Base-by-base conservation (phyloP, 2,329 filamentous ascomycete species). In the Ophiocordyceps robertsii region DNA sequence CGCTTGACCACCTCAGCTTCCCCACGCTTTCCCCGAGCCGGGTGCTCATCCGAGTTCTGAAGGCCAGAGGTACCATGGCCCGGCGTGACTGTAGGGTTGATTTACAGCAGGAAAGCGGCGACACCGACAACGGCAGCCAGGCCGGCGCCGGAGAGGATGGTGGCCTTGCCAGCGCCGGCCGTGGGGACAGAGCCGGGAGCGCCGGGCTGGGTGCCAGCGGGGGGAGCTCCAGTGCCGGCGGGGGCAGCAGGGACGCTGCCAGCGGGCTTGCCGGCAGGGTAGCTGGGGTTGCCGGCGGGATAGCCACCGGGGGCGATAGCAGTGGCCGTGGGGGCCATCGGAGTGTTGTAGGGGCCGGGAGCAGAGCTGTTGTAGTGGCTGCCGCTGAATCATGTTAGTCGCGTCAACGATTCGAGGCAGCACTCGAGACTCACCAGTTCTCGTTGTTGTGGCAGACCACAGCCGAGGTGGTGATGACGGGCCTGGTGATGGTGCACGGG, bases 401-500 rank as follows among this genome's bases (percentile, higher is more conserved):
- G 43, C 39, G 38, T 44, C 41, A 4, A 19, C 19, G 19, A 19
- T 19, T 19, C 19, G 19, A 19, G 19, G 19, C n/a, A 41, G 39
- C 14, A 27, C 40, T 46, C 29, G n/a, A 2, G 29, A 19, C 7
- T 32, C n/a, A 36, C 5, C 7, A 36, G 41, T 52, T 65, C 56
- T 66, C 73, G 70, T 72, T 75, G 63, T 63, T 65, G 59, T 65
- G 54, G 73, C 73, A 77, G 60, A 64, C 53, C 38, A 75, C 71
- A 38, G 64, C 60, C 48, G 68, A 66, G 58, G 67, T 65, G 60
- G 65, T 69, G 57, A 64, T 63, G 53, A 78, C 65, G 43, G 75
- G 73, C 67, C 70, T 73, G 66, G 68, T 72, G 64, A 77, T 57
- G 57, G 75, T 84, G 78, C 78, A 83, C 53, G 79, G 75, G 73